These are phyloP conservation scores for Lactarius indigo DNA, from an alignment of 768 basidiomycete genomes.

Conservation along the genomic window DNA sequence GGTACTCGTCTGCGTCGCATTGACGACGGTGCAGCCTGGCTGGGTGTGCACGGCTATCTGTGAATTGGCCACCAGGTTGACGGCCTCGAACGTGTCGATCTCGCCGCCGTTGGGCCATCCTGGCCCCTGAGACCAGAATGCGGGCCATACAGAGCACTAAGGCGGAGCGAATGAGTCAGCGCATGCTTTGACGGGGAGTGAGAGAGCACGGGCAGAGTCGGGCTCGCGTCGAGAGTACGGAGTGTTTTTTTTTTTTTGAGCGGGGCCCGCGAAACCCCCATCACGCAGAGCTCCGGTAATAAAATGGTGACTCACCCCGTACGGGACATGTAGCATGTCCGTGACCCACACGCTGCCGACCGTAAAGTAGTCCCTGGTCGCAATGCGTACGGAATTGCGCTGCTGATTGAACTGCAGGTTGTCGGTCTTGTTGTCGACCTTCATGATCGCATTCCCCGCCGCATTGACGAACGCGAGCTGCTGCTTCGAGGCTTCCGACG, in stretches of 20 bases:
- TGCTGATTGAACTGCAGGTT: slow-evolving; percentile 49
- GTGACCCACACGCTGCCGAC: slow-evolving; percentile 63
- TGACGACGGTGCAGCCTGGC: slow-evolving; percentile 51
- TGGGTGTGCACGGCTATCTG: slow-evolving; percentile 75
- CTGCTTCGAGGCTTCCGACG: slow-evolving; percentile 40
- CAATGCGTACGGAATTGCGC: slow-evolving; percentile 65
- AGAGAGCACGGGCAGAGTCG: not conserved
- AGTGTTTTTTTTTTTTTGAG: too few relatives aligned
- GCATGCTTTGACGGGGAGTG: not conserved
- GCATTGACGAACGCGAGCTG: slow-evolving; percentile 60
- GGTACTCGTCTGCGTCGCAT: slow-evolving; percentile 48
- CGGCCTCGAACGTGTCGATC: slow-evolving; percentile 75
- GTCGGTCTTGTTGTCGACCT: slow-evolving; percentile 63
- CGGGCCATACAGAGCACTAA: slow-evolving; percentile 72
- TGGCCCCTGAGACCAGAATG: slow-evolving; percentile 54
- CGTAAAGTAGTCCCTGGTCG: slow-evolving; percentile 49
- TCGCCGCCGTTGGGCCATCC: slow-evolving; percentile 62
- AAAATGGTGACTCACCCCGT: slow-evolving; percentile 43
- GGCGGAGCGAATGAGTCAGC: not conserved
- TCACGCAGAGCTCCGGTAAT: not conserved
- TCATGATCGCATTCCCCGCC: slow-evolving; percentile 72
- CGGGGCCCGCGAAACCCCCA: not conserved
- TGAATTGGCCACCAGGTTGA: slow-evolving; percentile 62
- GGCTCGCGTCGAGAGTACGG: too few relatives aligned
- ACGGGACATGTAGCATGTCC: slow-evolving; percentile 64